These are phyloP conservation scores for Citrus mangshanensis DNA, from an alignment of 345 rosid species.

Conservation along the genomic window DNA sequence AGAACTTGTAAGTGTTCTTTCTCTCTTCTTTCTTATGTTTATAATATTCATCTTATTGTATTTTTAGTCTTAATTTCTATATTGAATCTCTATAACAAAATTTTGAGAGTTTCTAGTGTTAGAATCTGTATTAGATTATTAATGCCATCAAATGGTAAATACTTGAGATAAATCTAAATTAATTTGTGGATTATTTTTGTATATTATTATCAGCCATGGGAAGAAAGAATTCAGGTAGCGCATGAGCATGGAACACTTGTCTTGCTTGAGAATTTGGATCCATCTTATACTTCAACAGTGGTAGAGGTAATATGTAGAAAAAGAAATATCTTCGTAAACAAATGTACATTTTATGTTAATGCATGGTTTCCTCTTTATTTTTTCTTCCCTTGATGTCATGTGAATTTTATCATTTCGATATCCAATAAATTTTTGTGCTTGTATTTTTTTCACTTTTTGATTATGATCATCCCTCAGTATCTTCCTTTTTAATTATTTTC, in stretches of 20 bases:
- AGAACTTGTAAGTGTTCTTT: conserved; percentile 53
- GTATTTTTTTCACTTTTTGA: neutral
- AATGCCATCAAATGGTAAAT: neutral
- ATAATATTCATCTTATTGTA: neutral
- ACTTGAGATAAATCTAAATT: neutral
- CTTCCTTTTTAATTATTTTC: conserved; percentile 5
- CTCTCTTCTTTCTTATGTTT: conserved; percentile 6
- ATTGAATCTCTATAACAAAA: neutral
- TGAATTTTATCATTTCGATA: neutral
- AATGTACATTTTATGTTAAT: neutral
- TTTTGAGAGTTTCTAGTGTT: neutral
- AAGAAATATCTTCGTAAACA: neutral
- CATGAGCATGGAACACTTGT: conserved; percentile 53
- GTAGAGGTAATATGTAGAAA: conserved; percentile 54
- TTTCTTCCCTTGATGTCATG: neutral
- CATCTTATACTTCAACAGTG: conserved; percentile 55
- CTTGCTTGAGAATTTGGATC: conserved; percentile 73
- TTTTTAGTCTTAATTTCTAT: neutral
- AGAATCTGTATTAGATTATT: neutral
- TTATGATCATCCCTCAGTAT: neutral
- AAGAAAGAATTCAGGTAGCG: conserved; percentile 56
- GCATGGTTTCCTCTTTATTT: neutral
- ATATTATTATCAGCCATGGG: conserved; percentile 60
- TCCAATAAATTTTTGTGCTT: neutral
- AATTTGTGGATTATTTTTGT: conserved; percentile 13